Conservation (phyloP, 441 rosid genomes). For the Theobroma grandiflorum region DNA sequence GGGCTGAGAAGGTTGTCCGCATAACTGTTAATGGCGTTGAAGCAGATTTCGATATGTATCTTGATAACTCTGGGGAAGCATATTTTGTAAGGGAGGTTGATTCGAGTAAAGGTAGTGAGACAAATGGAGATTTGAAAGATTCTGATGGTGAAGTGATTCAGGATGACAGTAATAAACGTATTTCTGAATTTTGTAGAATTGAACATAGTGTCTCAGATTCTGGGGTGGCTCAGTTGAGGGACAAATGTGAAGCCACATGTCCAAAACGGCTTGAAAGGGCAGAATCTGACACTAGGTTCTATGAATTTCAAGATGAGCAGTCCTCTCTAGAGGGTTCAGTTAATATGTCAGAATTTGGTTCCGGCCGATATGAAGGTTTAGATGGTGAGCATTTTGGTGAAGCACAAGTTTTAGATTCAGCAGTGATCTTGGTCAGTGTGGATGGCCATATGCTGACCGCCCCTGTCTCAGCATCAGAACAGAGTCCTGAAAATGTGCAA, state of each 20-base stretch:
- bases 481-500: conserved; percentile 60
- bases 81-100: conserved; percentile 80
- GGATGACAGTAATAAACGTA: conserved; percentile 31
- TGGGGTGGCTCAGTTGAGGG: conserved; percentile 48
- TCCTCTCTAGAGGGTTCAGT: conserved; percentile 53
- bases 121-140: conserved; percentile 25
- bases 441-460: conserved; percentile 87
- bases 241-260: conserved; percentile 47
- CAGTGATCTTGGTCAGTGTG: conserved; percentile 82
- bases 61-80: conserved; percentile 93
- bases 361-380: conserved; percentile 53
- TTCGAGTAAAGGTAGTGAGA: conserved; percentile 41
- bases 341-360: conserved; percentile 58
- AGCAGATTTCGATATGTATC: conserved; percentile 84
- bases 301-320: conserved; percentile 73
- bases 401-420: conserved; percentile 61
- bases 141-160: conserved; percentile 21
- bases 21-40: conserved; percentile 78
- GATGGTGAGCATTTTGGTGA: conserved; percentile 53
- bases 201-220: conserved; percentile 80
- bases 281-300: conserved; percentile 78
- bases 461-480: conserved; percentile 71
- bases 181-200: conserved; percentile 45
- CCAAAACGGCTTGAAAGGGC: conserved; percentile 57
- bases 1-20: conserved; percentile 77